Evolutionary conservation across 441 rosid species (phyloP).

Genomic region (Sinapis alba): DNA sequence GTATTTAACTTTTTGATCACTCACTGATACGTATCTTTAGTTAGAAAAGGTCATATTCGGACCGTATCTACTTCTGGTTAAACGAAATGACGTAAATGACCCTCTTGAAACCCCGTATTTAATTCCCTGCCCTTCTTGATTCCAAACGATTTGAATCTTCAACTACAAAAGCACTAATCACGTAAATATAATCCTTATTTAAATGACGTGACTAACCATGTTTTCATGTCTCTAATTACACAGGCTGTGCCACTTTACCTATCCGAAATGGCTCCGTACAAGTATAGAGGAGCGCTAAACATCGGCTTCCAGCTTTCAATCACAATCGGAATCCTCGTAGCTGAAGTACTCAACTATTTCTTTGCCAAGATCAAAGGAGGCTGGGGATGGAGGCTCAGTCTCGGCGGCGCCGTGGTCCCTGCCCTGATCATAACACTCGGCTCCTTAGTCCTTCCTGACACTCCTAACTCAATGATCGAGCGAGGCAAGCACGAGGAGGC

Average conservation of each 20-base stretch:
- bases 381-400: constrained; percentile 49
- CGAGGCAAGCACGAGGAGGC: constrained; percentile 48
- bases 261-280: constrained; percentile 62
- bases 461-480: constrained; percentile 59
- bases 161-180: background rate
- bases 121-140: background rate
- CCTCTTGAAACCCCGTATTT: background rate
- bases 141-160: background rate
- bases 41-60: constrained; percentile 30
- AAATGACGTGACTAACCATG: constrained; percentile 23
- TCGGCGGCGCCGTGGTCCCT: constrained; percentile 58
- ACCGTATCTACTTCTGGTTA: constrained; percentile 5
- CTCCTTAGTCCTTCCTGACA: constrained; percentile 51
- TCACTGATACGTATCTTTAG: constrained; percentile 2
- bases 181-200: constrained; percentile 3
- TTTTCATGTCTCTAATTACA: constrained; percentile 18
- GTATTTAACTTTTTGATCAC: constrained; percentile 3
- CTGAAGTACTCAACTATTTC: constrained; percentile 54
- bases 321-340: constrained; percentile 54
- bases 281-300: constrained; percentile 54
- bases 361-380: constrained; percentile 53
- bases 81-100: background rate
- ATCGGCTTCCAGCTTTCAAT: constrained; percentile 57
- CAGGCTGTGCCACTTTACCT: constrained; percentile 61
- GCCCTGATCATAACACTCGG: constrained; percentile 54